Base-by-base conservation (phyloP, 805 yeast species). In the Hyphopichia homilentoma region DNA sequence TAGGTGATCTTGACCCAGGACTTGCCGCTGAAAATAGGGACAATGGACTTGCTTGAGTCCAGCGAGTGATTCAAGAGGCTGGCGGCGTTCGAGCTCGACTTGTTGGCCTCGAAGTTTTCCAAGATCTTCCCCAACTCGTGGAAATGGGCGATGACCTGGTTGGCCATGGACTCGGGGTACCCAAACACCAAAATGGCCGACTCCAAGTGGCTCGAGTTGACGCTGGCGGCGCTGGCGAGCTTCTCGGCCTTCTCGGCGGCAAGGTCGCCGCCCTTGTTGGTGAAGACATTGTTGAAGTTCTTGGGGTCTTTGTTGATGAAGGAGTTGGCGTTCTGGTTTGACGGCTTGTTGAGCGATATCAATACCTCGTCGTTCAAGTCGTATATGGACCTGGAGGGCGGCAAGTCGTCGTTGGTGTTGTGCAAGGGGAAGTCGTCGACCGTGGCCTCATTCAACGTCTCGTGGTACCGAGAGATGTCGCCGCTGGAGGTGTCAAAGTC, bases 1-100 rank as follows among this genome's bases (percentile, higher is more conserved):
- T 77, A 93, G 3, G 97, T 89, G 33, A 90, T 54, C 51, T 88
- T 84, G n/a, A 89, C 79, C 97, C 97, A 90, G 24, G 85, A 79
- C 28, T 78, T 74, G 1, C 97, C 97, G 8, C 89, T 73, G 57
- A 77, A 84, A 6, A 90, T 81, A 3, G 96, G 94, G 54, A 43
- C 39, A 20, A 44, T 48, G n/a, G 40, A 43, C 9, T 30, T 30
- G 18, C 30, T 21, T 17, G 29, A 33, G 25, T 27, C 29, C 34
- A 39, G 7, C 37, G 35, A 5, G 28, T 30, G n/a, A 28, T 34
- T 12, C 21, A 29, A 16, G 36, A 29, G 14, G 27, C 27, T n/a
- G 35, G 33, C 4, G 35, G 34, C 22, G 22, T 36, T 14, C 35
- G 43, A 19, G 35, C 29, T 16, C 7, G 7, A 12, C 20, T 40